These are phyloP conservation scores for Coemansia sp. DNA, from an alignment of 192 early-diverging fungal genomes.

Conservation along the genomic window DNA sequence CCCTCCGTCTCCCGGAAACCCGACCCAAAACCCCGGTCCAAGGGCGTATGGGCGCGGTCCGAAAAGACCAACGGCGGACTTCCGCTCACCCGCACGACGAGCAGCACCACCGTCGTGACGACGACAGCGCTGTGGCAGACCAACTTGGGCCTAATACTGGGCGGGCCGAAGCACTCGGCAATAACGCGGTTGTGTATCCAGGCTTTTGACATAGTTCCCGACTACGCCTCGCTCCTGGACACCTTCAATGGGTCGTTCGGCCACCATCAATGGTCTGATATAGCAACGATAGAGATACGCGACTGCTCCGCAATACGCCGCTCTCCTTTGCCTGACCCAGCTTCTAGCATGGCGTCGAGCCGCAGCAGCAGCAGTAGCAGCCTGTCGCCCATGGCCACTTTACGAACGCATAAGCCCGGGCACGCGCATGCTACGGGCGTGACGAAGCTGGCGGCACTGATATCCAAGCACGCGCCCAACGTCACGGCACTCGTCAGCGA, in stretches of 20 bases:
- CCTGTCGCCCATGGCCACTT: not conserved
- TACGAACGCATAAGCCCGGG: not conserved
- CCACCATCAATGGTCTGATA: not conserved
- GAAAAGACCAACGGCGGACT: not conserved
- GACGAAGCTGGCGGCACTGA: not conserved
- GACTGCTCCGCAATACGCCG: constrained; percentile 8
- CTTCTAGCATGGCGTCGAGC: not conserved
- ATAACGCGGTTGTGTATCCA: constrained; percentile 16
- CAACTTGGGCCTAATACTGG: constrained; percentile 1
- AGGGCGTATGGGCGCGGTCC: not conserved
- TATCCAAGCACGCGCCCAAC: constrained; percentile 9
- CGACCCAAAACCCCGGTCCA: not conserved
- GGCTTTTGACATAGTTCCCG: constrained; percentile 11
- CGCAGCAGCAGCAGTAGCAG: constrained; percentile 8
- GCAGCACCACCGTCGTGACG: not conserved
- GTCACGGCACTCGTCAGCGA: constrained; percentile 4
- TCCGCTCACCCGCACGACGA: not conserved
- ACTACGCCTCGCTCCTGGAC: constrained; percentile 12
- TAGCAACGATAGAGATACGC: constrained; percentile 10
- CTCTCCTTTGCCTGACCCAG: not conserved
- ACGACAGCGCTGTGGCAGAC: constrained; percentile 8
- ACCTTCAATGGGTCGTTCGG: constrained; percentile 1
- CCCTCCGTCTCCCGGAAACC: not conserved
- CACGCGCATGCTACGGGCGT: not conserved
- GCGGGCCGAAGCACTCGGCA: not conserved